These are phyloP conservation scores for Cystofilobasidium macerans DNA, from an alignment of 768 basidiomycete species.

Conservation along the genomic window DNA sequence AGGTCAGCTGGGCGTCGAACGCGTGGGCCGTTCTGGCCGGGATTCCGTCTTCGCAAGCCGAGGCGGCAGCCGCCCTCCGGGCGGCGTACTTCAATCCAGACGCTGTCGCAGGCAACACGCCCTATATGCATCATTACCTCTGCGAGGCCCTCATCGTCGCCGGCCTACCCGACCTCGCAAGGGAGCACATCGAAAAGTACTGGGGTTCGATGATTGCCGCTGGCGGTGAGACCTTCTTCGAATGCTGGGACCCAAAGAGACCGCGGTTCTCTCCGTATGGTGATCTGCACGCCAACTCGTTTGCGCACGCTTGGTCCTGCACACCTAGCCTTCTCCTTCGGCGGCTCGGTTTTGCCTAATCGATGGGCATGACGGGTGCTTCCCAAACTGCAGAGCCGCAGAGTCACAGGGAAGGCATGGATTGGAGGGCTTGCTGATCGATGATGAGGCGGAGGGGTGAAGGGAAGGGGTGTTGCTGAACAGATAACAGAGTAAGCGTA, in stretches of 20 bases:
- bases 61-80: constrained; percentile 28
- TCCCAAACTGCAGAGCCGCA: no score
- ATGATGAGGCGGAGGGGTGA: no score
- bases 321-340: constrained; percentile 29
- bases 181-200: constrained; percentile 30
- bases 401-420: no score
- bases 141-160: constrained; percentile 32
- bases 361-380: no score
- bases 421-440: no score
- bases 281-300: constrained; percentile 31
- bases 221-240: constrained; percentile 31
- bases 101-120: constrained; percentile 26
- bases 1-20: constrained; percentile 31
- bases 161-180: constrained; percentile 27
- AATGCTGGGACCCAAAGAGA: constrained; percentile 28
- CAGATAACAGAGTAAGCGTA: no score
- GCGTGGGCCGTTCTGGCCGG: constrained; percentile 31
- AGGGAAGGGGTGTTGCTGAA: no score
- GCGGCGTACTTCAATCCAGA: constrained; percentile 19
- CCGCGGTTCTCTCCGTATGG: constrained; percentile 29
- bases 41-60: constrained; percentile 13
- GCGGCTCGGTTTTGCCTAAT: constrained; percentile 26
- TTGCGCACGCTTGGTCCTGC: constrained; percentile 32
- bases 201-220: constrained; percentile 33
- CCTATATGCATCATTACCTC: constrained; percentile 31